Evolutionary conservation across 2,329 filamentous ascomycete genomes (phyloP), one percentile per base, ranked within the genome.

Genomic region (Fusarium scirpi): DNA sequence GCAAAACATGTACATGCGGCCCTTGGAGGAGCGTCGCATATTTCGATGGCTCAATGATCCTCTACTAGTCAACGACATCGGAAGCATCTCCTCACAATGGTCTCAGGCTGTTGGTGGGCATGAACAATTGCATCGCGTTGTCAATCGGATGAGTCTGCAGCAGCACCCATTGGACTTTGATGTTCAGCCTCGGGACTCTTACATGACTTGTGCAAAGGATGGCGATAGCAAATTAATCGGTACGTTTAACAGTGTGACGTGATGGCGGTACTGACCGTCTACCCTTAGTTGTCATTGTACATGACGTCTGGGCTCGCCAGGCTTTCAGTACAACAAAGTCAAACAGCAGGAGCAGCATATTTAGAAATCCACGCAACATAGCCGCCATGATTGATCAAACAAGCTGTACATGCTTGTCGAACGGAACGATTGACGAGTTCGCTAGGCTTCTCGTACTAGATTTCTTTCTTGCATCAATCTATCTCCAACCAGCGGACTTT

Each of bases 401-500:
- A 12, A 38, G 34, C 2, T n/a, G 34, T 12, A 38, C 34, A 7
- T n/a, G 10, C 10, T 11, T 38, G 4, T 0, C 34, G 3, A 38
- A 38, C 3, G 34, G 10, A 4, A 7, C 10, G 2, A 38, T 12
- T n/a, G 18, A 38, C 3, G 18, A n/a, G 0, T 38, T 38, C 1
- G 10, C 34, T 0, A 1, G 34, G 0, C 18, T 38, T 12, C 18
- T 38, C 4, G 10, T 12, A 12, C 6, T 38, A 0, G 34, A 38
- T 3, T n/a, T n/a, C 18, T n/a, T n/a, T 7, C 34, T 38, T 12
- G 34, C 34, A n/a, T 38, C 34, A 0, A 38, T n/a, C 1, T n/a
- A 38, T 7, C 6, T 12, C 0, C 34, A 38, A 2, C 34, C 18
- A n/a, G 34, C 34, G 18, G 18, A 38, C 0, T 38, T n/a, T 0